phyloP scores from a whole-genome alignment of 768 basidiomycete species.

The Podaxis carcinomalis region DNA sequence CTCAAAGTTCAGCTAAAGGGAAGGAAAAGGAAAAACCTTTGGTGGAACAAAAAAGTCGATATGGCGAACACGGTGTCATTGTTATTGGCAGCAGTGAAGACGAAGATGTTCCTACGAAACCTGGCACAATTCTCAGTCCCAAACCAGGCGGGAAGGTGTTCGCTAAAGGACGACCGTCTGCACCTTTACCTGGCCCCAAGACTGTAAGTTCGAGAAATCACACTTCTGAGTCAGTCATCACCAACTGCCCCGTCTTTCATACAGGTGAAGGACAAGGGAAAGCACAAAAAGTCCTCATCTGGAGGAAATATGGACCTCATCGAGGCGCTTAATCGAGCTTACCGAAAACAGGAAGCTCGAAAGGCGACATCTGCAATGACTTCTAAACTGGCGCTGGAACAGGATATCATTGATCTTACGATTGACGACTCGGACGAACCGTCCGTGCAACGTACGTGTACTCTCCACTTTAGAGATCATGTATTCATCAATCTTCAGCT shows the following conservation, averaged over 20 bases:
- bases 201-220: background rate
- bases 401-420: constrained; percentile 8
- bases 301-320: background rate
- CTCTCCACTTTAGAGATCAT: background rate
- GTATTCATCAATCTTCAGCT: background rate
- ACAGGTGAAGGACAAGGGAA: background rate
- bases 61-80: background rate
- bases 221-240: background rate
- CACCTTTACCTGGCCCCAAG: background rate
- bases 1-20: background rate
- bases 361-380: background rate
- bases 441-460: background rate
- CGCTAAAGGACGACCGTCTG: background rate
- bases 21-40: background rate
- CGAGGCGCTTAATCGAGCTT: background rate
- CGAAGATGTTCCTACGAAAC: background rate
- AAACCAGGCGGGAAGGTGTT: background rate
- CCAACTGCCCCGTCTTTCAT: background rate
- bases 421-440: constrained; percentile 4
- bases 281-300: background rate
- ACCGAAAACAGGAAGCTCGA: background rate
- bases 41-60: background rate
- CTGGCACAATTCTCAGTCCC: background rate
- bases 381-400: background rate
- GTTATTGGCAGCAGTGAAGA: constrained; percentile 7